Evolutionary conservation across 352 stramenopile genomes (phyloP), one percentile per base, ranked within the genome.

Genomic region (Globisporangium barbulae): DNA sequence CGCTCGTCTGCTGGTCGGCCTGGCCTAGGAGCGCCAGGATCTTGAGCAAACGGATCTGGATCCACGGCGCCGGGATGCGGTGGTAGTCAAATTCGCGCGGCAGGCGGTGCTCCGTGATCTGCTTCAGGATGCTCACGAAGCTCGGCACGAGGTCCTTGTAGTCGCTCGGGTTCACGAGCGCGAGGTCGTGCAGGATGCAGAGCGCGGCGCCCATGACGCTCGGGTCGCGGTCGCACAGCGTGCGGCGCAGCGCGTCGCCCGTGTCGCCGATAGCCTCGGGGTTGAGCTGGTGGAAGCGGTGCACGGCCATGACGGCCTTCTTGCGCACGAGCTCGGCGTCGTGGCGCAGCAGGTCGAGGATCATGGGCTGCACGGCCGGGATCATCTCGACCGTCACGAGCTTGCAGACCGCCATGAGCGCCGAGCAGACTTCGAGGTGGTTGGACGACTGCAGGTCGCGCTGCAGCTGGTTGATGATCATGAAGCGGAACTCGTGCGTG

Each of bases 401-500:
- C 73, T 96, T 97, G 44, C 91, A 97, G 0, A 98, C 92, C 4
- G 97, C 97, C 71, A 97, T 94, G 25, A 99, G 80, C 53, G 97
- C 97, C 17, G 97, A 93, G 67, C 92, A 97, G 31, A 98, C 95
- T 75, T 99, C 97, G 30, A 97, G 77, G 53, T 97, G 86, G 72
- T 97, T 97, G 37, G 82, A 88, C 41, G 82, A 94, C 71, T 96
- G 85, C 56, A 97, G 66, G 59, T 97, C 92, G 68, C 91, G 78
- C 85, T 99, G 97, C 76, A 99, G 90, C 81, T 99, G 97, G 79
- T 99, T 99, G 45, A 99, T 98, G 39, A 99, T 96, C 98, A 99
- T 99, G 84, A 99, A 99, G 60, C 98, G 90, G 76, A 99, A 99
- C 79, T 99, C 97, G 79, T 99, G 97, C 39, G 98, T 97, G 3